Evolutionary conservation across 495 filamentous ascomycete genomes (phyloP).

Genomic region (Aspergillus steynii): DNA sequence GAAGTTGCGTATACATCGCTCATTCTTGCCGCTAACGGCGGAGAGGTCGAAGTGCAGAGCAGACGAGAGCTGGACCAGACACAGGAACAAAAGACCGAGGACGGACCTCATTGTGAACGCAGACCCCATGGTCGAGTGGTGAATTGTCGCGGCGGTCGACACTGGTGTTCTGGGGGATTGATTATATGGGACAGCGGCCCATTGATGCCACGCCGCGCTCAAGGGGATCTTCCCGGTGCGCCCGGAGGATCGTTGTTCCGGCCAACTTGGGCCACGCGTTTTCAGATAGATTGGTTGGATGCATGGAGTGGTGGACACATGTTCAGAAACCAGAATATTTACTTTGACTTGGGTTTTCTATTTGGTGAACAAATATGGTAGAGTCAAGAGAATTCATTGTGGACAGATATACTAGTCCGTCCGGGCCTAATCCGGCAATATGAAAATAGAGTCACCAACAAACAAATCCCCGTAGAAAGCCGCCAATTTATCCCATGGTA

Average conservation of each 20-base stretch:
- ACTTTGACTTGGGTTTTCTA: neutral
- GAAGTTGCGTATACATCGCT: constrained; percentile 96
- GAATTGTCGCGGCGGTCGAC: constrained; percentile 25
- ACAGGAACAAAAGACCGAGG: constrained; percentile 33
- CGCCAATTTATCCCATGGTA: neutral
- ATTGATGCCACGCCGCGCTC: constrained; percentile 32
- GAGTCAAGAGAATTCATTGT: neutral
- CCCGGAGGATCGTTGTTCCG: constrained; percentile 15
- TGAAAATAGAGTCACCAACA: neutral
- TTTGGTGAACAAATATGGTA: too few species aligned
- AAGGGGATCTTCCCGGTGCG: constrained; percentile 10
- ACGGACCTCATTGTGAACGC: constrained; percentile 38
- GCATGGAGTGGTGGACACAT: neutral
- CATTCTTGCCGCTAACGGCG: constrained; percentile 65
- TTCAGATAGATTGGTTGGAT: neutral
- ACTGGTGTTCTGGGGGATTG: constrained; percentile 26
- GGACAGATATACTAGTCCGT: neutral
- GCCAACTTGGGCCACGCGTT: constrained; percentile 3
- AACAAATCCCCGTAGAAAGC: neutral
- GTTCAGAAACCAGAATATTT: too few species aligned
- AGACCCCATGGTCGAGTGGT: constrained; percentile 32
- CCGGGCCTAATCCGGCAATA: neutral
- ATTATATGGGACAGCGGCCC: constrained; percentile 13
- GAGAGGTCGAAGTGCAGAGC: constrained; percentile 93
- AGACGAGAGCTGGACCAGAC: constrained; percentile 59